These are phyloP conservation scores for Umbelopsis sp. DNA, from an alignment of 192 early-diverging fungal species.

Conservation along the genomic window DNA sequence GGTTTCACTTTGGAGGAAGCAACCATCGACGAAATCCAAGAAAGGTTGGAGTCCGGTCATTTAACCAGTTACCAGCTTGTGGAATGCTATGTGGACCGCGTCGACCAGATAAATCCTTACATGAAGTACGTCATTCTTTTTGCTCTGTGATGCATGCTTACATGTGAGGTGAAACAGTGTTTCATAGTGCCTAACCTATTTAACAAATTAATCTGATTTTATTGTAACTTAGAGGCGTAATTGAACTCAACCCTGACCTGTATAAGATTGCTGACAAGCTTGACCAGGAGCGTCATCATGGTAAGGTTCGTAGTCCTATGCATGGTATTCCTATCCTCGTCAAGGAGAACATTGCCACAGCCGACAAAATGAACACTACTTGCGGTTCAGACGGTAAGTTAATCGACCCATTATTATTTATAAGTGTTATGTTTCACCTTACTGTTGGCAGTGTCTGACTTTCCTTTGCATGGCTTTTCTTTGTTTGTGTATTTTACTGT, in stretches of 20 bases:
- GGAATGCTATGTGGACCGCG: slow-evolving; percentile 16
- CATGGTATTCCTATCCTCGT: slow-evolving; percentile 37
- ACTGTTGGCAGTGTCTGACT: no score
- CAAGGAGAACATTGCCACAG: slow-evolving; percentile 40
- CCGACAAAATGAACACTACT: slow-evolving; percentile 32
- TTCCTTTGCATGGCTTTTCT: no score
- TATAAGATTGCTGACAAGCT: slow-evolving; percentile 18
- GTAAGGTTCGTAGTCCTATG: slow-evolving; percentile 10
- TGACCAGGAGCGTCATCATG: slow-evolving; percentile 27
- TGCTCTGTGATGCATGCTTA: neutral
- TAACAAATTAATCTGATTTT: neutral
- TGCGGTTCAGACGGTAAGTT: slow-evolving; percentile 26
- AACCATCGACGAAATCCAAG: slow-evolving; percentile 4
- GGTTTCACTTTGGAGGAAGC: slow-evolving; percentile 16
- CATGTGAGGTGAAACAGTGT: neutral
- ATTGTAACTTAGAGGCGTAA: slow-evolving; percentile 21
- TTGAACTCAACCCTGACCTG: slow-evolving; percentile 38
- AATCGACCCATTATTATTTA: no score
- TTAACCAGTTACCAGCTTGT: slow-evolving; percentile 14
- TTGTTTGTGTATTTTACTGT: no score
- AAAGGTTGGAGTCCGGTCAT: neutral
- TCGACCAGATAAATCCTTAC: neutral
- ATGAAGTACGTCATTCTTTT: neutral
- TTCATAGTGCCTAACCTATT: neutral
- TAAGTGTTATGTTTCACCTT: neutral